Evolutionary conservation across 495 filamentous ascomycete species (phyloP).

Genomic region (Penicillium pancosmium): DNA sequence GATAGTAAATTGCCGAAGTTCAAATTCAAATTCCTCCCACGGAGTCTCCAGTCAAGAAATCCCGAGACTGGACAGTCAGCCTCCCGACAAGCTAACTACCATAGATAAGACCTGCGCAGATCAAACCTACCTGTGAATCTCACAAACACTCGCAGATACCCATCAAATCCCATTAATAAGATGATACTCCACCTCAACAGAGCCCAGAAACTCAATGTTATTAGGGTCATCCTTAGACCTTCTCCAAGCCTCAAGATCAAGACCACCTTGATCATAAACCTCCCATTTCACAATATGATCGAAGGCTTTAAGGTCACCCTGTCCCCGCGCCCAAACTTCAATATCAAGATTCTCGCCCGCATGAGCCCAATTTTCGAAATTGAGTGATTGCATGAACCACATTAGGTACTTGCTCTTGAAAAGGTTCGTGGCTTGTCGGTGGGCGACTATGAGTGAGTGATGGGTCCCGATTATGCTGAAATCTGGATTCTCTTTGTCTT

Average conservation of each 20-base stretch:
- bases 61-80: too few relatives aligned
- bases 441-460: neutral
- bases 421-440: neutral
- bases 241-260: neutral
- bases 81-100: too few relatives aligned
- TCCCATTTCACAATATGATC: slow-evolving; percentile 6
- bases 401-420: slow-evolving; percentile 1
- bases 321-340: too few relatives aligned
- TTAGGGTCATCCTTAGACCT: neutral
- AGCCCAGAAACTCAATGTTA: neutral
- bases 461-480: slow-evolving; percentile 1
- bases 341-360: neutral
- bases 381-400: neutral
- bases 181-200: neutral
- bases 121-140: too few relatives aligned
- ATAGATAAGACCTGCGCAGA: too few relatives aligned
- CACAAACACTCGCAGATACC: neutral
- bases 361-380: neutral
- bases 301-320: too few relatives aligned
- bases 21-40: too few relatives aligned
- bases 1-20: neutral
- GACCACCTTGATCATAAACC: neutral
- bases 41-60: too few relatives aligned
- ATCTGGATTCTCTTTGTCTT: neutral
- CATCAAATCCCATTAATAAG: neutral